phyloP scores from a whole-genome alignment of 805 yeast species.

The Cyberlindnera japonica region DNA sequence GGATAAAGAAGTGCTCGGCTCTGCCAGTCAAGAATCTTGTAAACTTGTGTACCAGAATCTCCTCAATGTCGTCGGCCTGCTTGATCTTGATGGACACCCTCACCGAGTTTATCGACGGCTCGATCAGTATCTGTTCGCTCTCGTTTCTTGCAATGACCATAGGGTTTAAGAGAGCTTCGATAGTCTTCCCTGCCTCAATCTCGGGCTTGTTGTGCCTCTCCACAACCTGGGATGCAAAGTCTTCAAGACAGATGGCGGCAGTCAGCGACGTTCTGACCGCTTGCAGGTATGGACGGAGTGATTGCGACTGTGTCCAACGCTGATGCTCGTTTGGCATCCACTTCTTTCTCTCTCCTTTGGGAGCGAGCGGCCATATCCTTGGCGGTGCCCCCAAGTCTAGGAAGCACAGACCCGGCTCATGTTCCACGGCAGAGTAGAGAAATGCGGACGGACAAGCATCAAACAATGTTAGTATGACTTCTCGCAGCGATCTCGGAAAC shows the following conservation, averaged over 20 bases:
- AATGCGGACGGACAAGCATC: too few species aligned
- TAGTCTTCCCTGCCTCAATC: slow-evolving; percentile 80
- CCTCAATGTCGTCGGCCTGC: slow-evolving; percentile 97
- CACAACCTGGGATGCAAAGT: slow-evolving; percentile 90
- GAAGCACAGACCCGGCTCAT: too few species aligned
- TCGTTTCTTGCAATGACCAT: slow-evolving; percentile 91
- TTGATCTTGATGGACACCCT: slow-evolving; percentile 89
- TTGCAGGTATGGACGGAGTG: slow-evolving; percentile 88
- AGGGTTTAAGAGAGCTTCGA: slow-evolving; percentile 83
- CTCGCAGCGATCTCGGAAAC: neutral
- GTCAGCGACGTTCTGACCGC: slow-evolving; percentile 92
- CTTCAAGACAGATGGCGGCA: slow-evolving; percentile 88
- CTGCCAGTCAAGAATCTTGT: slow-evolving; percentile 91
- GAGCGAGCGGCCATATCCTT: too few species aligned
- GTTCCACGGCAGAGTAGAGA: too few species aligned
- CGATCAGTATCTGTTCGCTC: slow-evolving; percentile 87
- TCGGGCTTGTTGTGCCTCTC: slow-evolving; percentile 98
- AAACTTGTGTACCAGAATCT: slow-evolving; percentile 89
- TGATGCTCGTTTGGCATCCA: too few species aligned
- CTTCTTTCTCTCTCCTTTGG: too few species aligned
- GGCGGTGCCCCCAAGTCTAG: too few species aligned
- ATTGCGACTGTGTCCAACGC: slow-evolving; percentile 68
- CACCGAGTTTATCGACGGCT: slow-evolving; percentile 89
- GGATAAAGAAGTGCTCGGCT: slow-evolving; percentile 89
- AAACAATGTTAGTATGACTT: neutral